phyloP scores from a whole-genome alignment of 306 rosid genomes.

The Geum urbanum region DNA sequence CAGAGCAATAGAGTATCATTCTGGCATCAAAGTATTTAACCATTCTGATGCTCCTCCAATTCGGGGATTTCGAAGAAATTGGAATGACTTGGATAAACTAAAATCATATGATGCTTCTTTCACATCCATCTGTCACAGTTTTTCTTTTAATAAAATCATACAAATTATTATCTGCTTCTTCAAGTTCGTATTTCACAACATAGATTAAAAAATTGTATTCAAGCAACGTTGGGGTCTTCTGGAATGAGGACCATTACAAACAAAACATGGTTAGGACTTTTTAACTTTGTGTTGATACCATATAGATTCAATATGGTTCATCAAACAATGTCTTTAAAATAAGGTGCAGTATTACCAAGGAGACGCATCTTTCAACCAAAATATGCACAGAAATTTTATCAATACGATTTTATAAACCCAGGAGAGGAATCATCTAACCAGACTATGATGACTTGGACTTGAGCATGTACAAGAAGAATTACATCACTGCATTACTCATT shows the following conservation, averaged over 20 bases:
- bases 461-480: background rate
- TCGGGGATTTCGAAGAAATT: background rate
- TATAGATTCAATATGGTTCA: too few relatives aligned
- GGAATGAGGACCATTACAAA: too few relatives aligned
- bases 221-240: too few relatives aligned
- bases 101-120: background rate
- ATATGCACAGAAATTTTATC: too few relatives aligned
- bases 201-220: background rate
- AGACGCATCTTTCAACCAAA: too few relatives aligned
- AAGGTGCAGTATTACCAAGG: too few relatives aligned
- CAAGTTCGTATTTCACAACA: background rate
- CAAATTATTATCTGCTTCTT: background rate
- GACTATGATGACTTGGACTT: background rate
- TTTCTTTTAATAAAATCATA: background rate
- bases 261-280: too few relatives aligned
- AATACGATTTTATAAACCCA: too few relatives aligned
- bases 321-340: too few relatives aligned
- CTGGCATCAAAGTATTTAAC: constrained; percentile 6
- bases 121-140: background rate
- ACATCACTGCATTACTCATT: background rate
- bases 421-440: too few relatives aligned
- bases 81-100: background rate
- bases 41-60: background rate
- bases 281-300: too few relatives aligned
- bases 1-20: background rate